Evolutionary conservation across 192 early-diverging fungal genomes (phyloP), one percentile per base, ranked within the genome.

Genomic region (Physocladia obscura): DNA sequence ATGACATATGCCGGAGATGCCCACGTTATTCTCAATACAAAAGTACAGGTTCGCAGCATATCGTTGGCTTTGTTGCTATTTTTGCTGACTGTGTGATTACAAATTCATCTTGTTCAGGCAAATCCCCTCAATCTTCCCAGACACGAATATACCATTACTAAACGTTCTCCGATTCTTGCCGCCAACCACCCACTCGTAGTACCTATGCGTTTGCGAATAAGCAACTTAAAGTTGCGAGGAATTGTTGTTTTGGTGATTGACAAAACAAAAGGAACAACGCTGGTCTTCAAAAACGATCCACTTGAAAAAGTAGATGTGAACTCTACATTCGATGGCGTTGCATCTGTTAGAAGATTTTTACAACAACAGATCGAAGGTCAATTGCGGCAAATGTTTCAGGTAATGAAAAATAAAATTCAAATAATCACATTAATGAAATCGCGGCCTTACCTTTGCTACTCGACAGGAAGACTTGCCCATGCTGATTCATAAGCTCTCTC

Each of bases 261-360:
- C 67, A 93, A 96, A 76, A 82, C 89, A 51, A 92, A 91, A 72
- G 97, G 97, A 27, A 89, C 98, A 27, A 98, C 96, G 0, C 82
- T 99, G 49, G 94, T 93, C 19, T 98, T 99, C 71, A 95, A 97
- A 71, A 98, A 94, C 71, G 96, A 98, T 69, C 96, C 97, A 11
- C 74, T 99, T 27, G 95, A 98, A 48, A 90, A 88, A 0, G 90
- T 99, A 8, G 85, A 92, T 56, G 94, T 99, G 39, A 91, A 90
- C 62, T 96, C 94, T n/a, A 97, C 97, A 1, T 99, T 99, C 75
- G 97, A 99, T 68, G 88, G 89, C 69, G 88, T 98, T 35, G 88
- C 92, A 21, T 90, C 87, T 36, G 91, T 99, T 40, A 84, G 92
- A 47, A 74, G 88, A 2, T 92, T 97, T 77, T 74, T 99, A 40